phyloP scores from a whole-genome alignment of 202 grass and related monocot genomes.

The Panicum hallii region DNA sequence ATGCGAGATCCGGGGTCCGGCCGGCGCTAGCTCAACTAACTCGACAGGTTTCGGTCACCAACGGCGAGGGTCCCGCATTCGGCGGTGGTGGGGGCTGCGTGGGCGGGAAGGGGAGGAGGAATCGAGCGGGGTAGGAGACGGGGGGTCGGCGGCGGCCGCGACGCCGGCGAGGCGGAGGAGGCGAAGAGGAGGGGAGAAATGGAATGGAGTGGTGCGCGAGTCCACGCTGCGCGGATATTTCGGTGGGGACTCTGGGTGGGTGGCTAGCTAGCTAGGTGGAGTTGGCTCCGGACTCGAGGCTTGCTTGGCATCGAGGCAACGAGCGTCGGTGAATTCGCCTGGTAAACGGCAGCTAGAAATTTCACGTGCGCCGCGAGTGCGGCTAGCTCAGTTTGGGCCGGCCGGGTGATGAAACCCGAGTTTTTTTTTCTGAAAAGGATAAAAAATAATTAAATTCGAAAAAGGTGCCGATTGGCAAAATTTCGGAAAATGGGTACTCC shows the following conservation, averaged over 20 bases:
- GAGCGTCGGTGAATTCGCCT: slow-evolving; percentile 33
- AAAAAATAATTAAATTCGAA: no score
- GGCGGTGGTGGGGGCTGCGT: not conserved
- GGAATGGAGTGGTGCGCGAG: slow-evolving; percentile 19
- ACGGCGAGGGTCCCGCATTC: slow-evolving; percentile 36
- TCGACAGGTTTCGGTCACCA: slow-evolving; percentile 1
- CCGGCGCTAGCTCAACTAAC: not conserved
- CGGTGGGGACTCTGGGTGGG: slow-evolving; percentile 37
- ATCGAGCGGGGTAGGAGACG: not conserved
- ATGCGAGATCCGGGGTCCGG: slow-evolving; percentile 43
- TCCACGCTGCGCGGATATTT: slow-evolving; percentile 49
- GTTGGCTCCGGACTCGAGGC: slow-evolving; percentile 41
- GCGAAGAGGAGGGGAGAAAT: slow-evolving; percentile 2
- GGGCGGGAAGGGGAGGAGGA: not conserved
- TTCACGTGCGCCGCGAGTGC: slow-evolving; percentile 7
- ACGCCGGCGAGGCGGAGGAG: slow-evolving; percentile 42
- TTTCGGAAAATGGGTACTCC: no score
- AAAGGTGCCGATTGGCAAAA: no score
- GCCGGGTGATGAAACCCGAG: no score
- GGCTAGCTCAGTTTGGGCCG: not conserved
- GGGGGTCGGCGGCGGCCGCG: not conserved
- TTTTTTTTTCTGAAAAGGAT: no score
- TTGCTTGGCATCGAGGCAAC: slow-evolving; percentile 41
- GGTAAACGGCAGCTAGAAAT: slow-evolving; percentile 20
- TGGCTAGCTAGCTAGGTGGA: not conserved